phyloP scores from a whole-genome alignment of 2,329 filamentous ascomycete genomes.

The Stylonectria norvegica region DNA sequence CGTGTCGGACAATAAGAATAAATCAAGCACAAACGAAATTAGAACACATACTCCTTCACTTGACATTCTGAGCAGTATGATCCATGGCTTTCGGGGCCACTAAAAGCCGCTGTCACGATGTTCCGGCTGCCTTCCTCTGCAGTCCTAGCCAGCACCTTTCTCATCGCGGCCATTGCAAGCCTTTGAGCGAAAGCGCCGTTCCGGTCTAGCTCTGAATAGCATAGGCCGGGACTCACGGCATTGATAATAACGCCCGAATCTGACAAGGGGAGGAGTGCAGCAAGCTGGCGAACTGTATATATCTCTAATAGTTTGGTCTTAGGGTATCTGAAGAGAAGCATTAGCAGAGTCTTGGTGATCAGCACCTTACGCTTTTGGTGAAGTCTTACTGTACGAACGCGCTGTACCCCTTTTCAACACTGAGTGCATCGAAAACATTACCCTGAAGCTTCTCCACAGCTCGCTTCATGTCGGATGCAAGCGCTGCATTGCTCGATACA shows the following conservation, averaged over 20 bases:
- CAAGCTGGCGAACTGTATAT: constrained; percentile 3
- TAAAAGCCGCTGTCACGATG: not conserved
- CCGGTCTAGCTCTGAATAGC: constrained; percentile 2
- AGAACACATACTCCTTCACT: not conserved
- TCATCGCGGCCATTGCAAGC: not conserved
- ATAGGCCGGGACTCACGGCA: constrained; percentile 3
- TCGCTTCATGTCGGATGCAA: not conserved
- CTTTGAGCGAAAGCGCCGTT: not conserved
- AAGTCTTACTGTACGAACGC: not conserved
- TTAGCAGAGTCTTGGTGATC: not conserved
- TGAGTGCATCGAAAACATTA: constrained; percentile 2
- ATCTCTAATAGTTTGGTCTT: constrained; percentile 3
- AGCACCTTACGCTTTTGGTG: not conserved
- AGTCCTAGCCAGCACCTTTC: not conserved
- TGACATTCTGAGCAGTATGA: not conserved
- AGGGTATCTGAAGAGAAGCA: constrained; percentile 1
- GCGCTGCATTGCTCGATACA: not conserved
- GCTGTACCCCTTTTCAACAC: not conserved
- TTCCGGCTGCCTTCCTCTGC: constrained; percentile 3
- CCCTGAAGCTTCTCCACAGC: not conserved
- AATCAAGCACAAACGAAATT: not conserved
- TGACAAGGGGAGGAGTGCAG: not conserved
- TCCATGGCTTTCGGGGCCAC: not conserved
- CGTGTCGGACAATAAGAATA: not conserved
- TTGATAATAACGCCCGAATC: constrained; percentile 6